phyloP scores from a whole-genome alignment of 75 land plant genomes.

The Isoetes taiwanensis region DNA sequence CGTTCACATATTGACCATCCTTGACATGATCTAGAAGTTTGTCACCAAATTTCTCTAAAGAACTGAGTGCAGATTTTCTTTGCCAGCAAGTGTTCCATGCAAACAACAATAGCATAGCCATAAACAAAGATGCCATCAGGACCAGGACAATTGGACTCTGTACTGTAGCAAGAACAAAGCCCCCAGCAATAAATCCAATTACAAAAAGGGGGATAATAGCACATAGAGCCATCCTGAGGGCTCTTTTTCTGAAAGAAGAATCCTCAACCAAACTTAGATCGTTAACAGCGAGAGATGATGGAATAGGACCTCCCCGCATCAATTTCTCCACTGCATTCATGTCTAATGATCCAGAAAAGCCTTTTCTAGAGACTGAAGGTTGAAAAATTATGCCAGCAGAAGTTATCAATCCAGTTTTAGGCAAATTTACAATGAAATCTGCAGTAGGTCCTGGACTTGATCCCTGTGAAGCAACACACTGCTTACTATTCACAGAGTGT shows the following conservation, averaged over 20 bases:
- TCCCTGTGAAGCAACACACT: too few relatives aligned
- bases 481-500: too few relatives aligned
- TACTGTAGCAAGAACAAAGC: conserved; percentile 49
- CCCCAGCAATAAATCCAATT: conserved; percentile 66
- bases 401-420: conserved; percentile 64
- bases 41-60: conserved; percentile 37
- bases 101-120: conserved; percentile 27
- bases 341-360: conserved; percentile 78
- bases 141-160: conserved; percentile 47
- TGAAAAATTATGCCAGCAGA: conserved; percentile 29
- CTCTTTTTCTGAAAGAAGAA: conserved; percentile 27
- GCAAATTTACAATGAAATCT: conserved; percentile 24
- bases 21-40: conserved; percentile 45
- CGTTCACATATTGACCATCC: conserved; percentile 59
- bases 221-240: conserved; percentile 48
- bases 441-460: too few relatives aligned
- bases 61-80: conserved; percentile 29
- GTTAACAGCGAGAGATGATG: conserved; percentile 44
- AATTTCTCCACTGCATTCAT: conserved; percentile 15
- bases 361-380: conserved; percentile 22
- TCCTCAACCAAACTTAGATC: conserved; percentile 40
- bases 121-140: conserved; percentile 35
- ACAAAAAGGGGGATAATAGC: conserved; percentile 40
- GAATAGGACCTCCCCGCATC: too few relatives aligned
- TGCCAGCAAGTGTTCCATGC: conserved; percentile 46